Evolutionary conservation across 208 protist species (phyloP).

Genomic region (Crithidia bombi): DNA sequence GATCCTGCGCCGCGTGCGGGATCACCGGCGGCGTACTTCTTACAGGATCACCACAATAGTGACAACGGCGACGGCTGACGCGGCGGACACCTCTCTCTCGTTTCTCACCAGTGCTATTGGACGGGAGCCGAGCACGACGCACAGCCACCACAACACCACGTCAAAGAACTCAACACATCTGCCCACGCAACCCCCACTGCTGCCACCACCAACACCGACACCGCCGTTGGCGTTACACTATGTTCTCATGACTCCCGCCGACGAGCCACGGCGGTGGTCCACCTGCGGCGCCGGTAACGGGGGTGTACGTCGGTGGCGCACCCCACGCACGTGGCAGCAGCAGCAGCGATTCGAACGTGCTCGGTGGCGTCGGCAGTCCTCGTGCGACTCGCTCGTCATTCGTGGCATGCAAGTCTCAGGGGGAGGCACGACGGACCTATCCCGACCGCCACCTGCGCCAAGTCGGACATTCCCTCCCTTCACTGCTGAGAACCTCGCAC

Average conservation of each 20-base stretch:
- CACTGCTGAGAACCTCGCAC: not conserved
- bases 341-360: conserved; percentile 18
- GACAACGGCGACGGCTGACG: not conserved
- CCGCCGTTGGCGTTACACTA: not conserved
- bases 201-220: not conserved
- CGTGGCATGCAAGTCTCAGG: not conserved
- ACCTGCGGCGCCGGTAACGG: not conserved
- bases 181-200: too few species aligned
- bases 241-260: conserved; percentile 18
- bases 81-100: not conserved
- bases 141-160: not conserved
- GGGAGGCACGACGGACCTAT: too few species aligned
- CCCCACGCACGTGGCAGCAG: conserved; percentile 30
- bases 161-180: too few species aligned
- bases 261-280: conserved; percentile 29
- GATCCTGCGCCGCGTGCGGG: not conserved
- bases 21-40: not conserved
- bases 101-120: not conserved
- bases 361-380: not conserved
- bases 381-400: not conserved
- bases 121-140: too few species aligned
- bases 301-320: not conserved
- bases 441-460: not conserved
- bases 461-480: not conserved
- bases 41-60: not conserved